These are phyloP conservation scores for Hyphodiscus sp. DNA, from an alignment of 2,329 filamentous ascomycete genomes.

Conservation along the genomic window DNA sequence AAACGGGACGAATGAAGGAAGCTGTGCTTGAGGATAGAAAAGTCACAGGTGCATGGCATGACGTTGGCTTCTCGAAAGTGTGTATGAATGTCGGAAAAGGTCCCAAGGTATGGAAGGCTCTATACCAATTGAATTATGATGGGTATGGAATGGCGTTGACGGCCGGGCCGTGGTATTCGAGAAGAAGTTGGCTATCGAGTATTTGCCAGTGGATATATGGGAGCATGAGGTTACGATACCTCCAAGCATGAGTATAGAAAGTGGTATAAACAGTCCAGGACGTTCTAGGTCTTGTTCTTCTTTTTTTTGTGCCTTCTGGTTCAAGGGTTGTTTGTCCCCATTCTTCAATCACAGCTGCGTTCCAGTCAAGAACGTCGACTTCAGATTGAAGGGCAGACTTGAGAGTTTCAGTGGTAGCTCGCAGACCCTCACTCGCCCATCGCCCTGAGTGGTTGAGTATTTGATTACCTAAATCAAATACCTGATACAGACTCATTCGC, in stretches of 20 bases:
- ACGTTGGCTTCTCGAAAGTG: constrained; percentile 3
- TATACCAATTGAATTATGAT: neutral
- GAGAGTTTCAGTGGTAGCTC: neutral
- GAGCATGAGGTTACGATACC: neutral
- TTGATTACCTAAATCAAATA: too few relatives aligned
- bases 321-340: neutral
- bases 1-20: constrained; percentile 32
- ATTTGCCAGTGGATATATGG: neutral
- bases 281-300: neutral
- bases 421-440: too few relatives aligned
- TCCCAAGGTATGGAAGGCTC: neutral
- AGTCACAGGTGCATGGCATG: constrained; percentile 2
- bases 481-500: too few relatives aligned
- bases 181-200: neutral
- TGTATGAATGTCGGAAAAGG: neutral
- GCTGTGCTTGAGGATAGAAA: neutral
- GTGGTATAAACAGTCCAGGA: neutral
- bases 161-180: neutral
- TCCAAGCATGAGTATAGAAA: neutral
- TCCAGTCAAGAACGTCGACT: neutral
- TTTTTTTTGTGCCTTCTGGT: neutral
- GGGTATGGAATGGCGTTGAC: constrained; percentile 2
- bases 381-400: neutral
- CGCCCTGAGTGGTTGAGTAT: too few relatives aligned
- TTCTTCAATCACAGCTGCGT: neutral